A percentile compares a stretch with the other conserved stretches of the same genome.
phyloP scores from a whole-genome alignment of 208 protist genomes.

The Leishmania martiniquensis region DNA sequence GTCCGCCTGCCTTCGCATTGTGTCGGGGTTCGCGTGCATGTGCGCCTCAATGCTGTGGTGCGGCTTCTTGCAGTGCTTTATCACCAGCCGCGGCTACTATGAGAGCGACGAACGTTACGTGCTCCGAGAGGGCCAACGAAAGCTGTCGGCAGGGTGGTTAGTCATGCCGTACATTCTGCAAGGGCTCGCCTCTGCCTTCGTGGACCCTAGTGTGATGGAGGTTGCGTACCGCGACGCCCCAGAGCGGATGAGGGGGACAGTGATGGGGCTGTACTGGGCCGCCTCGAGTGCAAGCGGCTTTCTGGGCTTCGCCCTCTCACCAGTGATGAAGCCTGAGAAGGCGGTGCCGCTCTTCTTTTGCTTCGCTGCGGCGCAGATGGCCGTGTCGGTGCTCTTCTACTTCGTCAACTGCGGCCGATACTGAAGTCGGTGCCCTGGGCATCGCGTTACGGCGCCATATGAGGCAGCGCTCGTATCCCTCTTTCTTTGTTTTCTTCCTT shows the following conservation, averaged over 20 bases:
- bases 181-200: conserved; percentile 60
- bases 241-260: conserved; percentile 60
- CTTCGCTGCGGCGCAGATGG: conserved; percentile 41
- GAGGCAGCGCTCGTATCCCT: background rate
- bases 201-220: conserved; percentile 75
- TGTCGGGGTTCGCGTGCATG: conserved; percentile 48
- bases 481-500: background rate
- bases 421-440: background rate
- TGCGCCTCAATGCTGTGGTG: conserved; percentile 64
- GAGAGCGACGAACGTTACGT: conserved; percentile 41
- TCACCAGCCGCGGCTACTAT: conserved; percentile 49
- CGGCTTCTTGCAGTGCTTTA: conserved; percentile 44
- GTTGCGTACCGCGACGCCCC: conserved; percentile 61
- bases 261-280: conserved; percentile 72
- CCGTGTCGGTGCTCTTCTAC: conserved; percentile 46
- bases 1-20: conserved; percentile 33
- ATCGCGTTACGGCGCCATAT: background rate
- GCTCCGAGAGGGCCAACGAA: conserved; percentile 21
- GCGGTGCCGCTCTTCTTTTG: conserved; percentile 46
- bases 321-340: conserved; percentile 60
- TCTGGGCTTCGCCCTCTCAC: conserved; percentile 61
- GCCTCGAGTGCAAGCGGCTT: conserved; percentile 69
- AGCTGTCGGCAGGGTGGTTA: conserved; percentile 55
- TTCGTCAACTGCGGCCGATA: conserved; percentile 32
- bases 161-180: conserved; percentile 63